Evolutionary conservation across 768 basidiomycete species (phyloP), one percentile per base, ranked within the genome.

Genomic region (Suillus weaverae): DNA sequence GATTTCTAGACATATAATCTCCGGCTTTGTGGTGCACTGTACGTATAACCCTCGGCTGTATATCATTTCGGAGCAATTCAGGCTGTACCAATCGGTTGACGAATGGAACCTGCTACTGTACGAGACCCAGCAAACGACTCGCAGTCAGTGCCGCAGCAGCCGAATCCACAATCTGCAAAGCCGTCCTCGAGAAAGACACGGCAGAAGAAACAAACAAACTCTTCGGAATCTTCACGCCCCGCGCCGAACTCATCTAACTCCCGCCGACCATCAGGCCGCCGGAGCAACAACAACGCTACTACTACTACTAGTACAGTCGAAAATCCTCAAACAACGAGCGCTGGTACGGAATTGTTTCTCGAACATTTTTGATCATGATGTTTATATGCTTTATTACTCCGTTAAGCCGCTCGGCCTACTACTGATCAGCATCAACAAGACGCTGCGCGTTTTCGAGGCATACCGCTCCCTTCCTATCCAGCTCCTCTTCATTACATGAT

Each of bases 401-500:
- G 66, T 68, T 67, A 68, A 53, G 60, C 51, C 66, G 48, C 59
- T 67, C 50, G 66, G 70, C 46, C 73, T 70, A 36, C 67, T 22
- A 35, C 38, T 38, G 51, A 20, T 64, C 30, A 48, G 48, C 71
- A 56, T 39, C 61, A 66, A 54, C 73, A 75, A 63, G 74, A 74
- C 63, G 63, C 71, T 68, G 26, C 70, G 46, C 78, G 73, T 48
- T 67, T 77, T 64, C 85, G 73, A 74, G 76, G 70, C 44, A 76
- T 73, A 57, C 74, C 77, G 64, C 81, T 84, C 67, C 85, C 84
- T 70, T 83, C 86, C 18, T 88, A 86, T 74, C 85, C 85, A 55
- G 80, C 79, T 41, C 80, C 80, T 32, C 79, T 84, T 10, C 86
- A 84, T 54, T 79, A 73, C 70, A 81, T 87, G 74, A 91, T 91